These are phyloP conservation scores for Cyphellophora attinorum DNA, from an alignment of 2,329 filamentous ascomycete species.

Conservation along the genomic window DNA sequence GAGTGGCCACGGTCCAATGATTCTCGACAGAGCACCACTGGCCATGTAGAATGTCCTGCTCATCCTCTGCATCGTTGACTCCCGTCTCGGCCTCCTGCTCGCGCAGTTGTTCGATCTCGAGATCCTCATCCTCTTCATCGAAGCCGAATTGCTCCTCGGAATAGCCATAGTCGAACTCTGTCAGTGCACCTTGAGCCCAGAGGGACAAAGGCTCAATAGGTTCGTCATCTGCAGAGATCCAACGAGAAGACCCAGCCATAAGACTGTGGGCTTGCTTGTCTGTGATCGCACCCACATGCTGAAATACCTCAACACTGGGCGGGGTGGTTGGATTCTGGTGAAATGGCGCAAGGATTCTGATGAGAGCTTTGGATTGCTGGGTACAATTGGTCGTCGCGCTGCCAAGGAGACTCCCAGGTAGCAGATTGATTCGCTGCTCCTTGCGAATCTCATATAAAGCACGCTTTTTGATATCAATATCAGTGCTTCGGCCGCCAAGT, in stretches of 20 bases:
- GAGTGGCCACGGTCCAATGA: slow-evolving; percentile 23
- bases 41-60: slow-evolving; percentile 40
- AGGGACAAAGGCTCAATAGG: slow-evolving; percentile 35
- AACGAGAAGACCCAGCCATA: slow-evolving; percentile 35
- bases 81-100: slow-evolving; percentile 51
- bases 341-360: slow-evolving; percentile 34
- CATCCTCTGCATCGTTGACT: slow-evolving; percentile 42
- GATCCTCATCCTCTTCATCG: slow-evolving; percentile 46
- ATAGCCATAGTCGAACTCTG: slow-evolving; percentile 35
- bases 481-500: slow-evolving; percentile 60
- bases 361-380: slow-evolving; percentile 31
- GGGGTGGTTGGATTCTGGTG: slow-evolving; percentile 28
- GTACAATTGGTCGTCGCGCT: slow-evolving; percentile 33
- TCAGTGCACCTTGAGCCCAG: slow-evolving; percentile 48
- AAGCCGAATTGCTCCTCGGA: slow-evolving; percentile 41
- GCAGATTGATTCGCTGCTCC: slow-evolving; percentile 20
- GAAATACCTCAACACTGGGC: slow-evolving; percentile 47
- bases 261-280: slow-evolving; percentile 55
- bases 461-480: slow-evolving; percentile 53
- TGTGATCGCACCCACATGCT: slow-evolving; percentile 49
- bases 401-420: slow-evolving; percentile 31
- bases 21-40: slow-evolving; percentile 34
- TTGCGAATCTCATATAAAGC: slow-evolving; percentile 56
- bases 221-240: slow-evolving; percentile 27
- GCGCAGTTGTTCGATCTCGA: slow-evolving; percentile 51